These are phyloP conservation scores for Pseudocercospora ulei DNA, from an alignment of 2,329 filamentous ascomycete genomes.

Conservation along the genomic window DNA sequence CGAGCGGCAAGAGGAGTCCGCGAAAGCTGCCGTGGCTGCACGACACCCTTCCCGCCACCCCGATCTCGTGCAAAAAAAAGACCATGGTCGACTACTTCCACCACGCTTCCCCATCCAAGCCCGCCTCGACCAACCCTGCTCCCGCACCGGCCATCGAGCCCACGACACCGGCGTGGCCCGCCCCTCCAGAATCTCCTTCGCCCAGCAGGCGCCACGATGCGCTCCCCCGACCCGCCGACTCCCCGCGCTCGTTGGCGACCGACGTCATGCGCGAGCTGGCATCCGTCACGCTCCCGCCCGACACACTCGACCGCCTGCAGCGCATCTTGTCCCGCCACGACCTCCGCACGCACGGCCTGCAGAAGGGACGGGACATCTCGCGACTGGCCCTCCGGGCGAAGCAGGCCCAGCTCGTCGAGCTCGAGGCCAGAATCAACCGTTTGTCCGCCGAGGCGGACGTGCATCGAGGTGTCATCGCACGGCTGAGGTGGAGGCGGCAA, in stretches of 20 bases:
- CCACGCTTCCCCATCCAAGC: slow-evolving; percentile 24
- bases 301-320: slow-evolving; percentile 35
- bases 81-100: slow-evolving; percentile 23
- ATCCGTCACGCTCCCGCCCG: slow-evolving; percentile 18
- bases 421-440: slow-evolving; percentile 55
- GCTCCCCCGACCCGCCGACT: slow-evolving; percentile 25
- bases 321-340: slow-evolving; percentile 48
- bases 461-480: slow-evolving; percentile 44
- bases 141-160: slow-evolving; percentile 6
- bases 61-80: slow-evolving; percentile 29
- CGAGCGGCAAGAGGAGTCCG: slow-evolving; percentile 25
- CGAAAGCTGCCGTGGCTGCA: slow-evolving; percentile 37
- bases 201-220: slow-evolving; percentile 26
- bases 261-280: slow-evolving; percentile 24
- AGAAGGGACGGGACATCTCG: slow-evolving; percentile 56
- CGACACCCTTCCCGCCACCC: slow-evolving; percentile 16
- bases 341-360: slow-evolving; percentile 51
- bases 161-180: slow-evolving; percentile 3
- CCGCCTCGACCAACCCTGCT: slow-evolving; percentile 18
- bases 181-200: slow-evolving; percentile 18
- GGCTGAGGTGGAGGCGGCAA: slow-evolving; percentile 32
- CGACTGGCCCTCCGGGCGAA: slow-evolving; percentile 54
- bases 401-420: slow-evolving; percentile 54
- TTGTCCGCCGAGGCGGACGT: slow-evolving; percentile 50
- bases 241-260: slow-evolving; percentile 22